Evolutionary conservation across 2,329 filamentous ascomycete genomes (phyloP).

Genomic region (Cryphonectria japonica): DNA sequence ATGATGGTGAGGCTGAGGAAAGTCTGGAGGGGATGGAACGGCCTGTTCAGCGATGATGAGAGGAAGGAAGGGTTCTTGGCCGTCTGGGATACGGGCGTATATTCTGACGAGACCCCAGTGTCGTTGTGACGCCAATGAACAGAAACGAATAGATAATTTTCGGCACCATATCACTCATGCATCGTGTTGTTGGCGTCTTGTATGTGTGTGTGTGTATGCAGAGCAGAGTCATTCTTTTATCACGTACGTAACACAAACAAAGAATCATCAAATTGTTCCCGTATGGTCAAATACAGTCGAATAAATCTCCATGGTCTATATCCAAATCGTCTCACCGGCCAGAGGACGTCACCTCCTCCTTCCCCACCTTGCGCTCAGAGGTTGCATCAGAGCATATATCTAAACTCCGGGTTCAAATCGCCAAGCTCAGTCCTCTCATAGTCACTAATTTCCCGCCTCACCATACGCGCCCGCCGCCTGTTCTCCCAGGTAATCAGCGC

Average conservation of each 20-base stretch:
- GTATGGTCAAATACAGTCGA: too few relatives aligned
- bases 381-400: conserved; percentile 40
- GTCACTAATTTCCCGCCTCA: conserved; percentile 37
- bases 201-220: neutral
- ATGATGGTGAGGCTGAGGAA: conserved; percentile 49
- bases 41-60: conserved; percentile 65
- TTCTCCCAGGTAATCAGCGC: conserved; percentile 64
- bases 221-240: neutral
- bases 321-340: neutral
- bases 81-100: conserved; percentile 59
- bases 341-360: neutral
- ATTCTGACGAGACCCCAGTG: neutral
- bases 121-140: neutral
- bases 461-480: conserved; percentile 53
- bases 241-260: neutral
- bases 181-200: neutral
- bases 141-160: neutral
- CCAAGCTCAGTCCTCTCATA: conserved; percentile 47
- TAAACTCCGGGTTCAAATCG: conserved; percentile 42
- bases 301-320: neutral
- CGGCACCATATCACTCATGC: neutral
- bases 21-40: conserved; percentile 63
- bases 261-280: too few relatives aligned
- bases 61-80: conserved; percentile 59
- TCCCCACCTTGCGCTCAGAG: neutral